Conservation (phyloP, 2,329 filamentous ascomycete species). For the Elsinoe australis region DNA sequence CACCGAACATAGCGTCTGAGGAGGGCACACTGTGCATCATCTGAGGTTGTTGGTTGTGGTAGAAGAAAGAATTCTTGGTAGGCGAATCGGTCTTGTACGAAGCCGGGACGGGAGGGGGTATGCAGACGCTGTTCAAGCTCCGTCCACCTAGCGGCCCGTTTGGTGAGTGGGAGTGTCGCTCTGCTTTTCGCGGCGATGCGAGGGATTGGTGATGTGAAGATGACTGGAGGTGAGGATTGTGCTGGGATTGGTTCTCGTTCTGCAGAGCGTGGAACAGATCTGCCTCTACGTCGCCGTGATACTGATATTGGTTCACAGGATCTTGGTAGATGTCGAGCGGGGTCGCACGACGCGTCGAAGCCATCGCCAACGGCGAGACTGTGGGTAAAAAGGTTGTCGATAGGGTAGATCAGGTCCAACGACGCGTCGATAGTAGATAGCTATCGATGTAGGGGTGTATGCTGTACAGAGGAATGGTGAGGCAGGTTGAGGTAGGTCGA, state of each 20-base stretch:
- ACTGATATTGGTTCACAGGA: constrained; percentile 34
- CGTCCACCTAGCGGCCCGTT: constrained; percentile 53
- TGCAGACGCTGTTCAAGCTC: constrained; percentile 59
- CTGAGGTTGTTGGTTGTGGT: constrained; percentile 18
- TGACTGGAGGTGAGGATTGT: constrained; percentile 62
- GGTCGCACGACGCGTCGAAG: constrained; percentile 49
- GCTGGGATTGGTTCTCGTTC: constrained; percentile 43
- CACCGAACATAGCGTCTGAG: constrained; percentile 47
- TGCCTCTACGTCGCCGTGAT: constrained; percentile 42
- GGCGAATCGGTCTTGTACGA: constrained; percentile 57
- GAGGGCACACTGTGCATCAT: constrained; percentile 47
- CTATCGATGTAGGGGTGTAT: neutral
- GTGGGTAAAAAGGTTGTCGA: constrained; percentile 9
- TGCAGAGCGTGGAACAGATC: constrained; percentile 43
- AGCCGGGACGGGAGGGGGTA: constrained; percentile 55
- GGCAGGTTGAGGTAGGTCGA: constrained; percentile 1
- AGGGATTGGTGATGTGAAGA: constrained; percentile 46
- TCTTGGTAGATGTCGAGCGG: constrained; percentile 55
- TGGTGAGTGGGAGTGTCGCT: constrained; percentile 48
- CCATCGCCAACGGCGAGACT: constrained; percentile 32
- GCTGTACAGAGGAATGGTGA: neutral
- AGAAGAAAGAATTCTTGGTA: constrained; percentile 49
- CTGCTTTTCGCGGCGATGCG: constrained; percentile 63
- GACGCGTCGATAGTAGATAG: constrained; percentile 5
- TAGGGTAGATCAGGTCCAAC: constrained; percentile 10